A percentile compares a stretch with the other conserved stretches of the same genome.
Evolutionary conservation across 1,284 basidiomycete genomes (phyloP).

Genomic region (Polyporus tsugae): DNA sequence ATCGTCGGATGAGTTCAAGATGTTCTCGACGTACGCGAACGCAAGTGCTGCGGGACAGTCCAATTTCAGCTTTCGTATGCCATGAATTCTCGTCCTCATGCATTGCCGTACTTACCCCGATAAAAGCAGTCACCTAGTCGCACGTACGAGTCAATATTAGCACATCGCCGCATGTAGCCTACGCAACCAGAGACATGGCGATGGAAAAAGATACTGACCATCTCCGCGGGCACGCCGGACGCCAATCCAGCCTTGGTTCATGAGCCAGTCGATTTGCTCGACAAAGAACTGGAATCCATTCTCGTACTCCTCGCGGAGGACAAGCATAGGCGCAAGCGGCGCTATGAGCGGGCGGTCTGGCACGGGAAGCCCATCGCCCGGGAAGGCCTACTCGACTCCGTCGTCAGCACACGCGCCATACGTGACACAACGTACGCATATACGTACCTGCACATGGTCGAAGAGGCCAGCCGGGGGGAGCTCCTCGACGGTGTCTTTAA

Average conservation of each 20-base stretch:
- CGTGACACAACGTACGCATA: background rate
- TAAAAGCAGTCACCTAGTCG: slow-evolving; percentile 66
- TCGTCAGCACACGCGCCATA: background rate
- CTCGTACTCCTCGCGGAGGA: slow-evolving; percentile 72
- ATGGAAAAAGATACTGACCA: slow-evolving; percentile 29
- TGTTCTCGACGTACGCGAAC: slow-evolving; percentile 61
- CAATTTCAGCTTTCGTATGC: background rate
- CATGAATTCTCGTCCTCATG: background rate
- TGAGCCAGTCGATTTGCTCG: slow-evolving; percentile 72
- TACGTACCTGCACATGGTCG: slow-evolving; percentile 32
- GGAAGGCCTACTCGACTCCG: slow-evolving; percentile 19
- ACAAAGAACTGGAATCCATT: slow-evolving; percentile 64
- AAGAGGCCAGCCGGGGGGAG: slow-evolving; percentile 30
- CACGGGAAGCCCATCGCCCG: slow-evolving; percentile 27
- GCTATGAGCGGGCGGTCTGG: slow-evolving; percentile 61
- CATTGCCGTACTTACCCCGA: slow-evolving; percentile 49
- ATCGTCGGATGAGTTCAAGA: slow-evolving; percentile 53
- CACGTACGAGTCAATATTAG: slow-evolving; percentile 6
- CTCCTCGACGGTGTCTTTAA: slow-evolving; percentile 10
- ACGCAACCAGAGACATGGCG: slow-evolving; percentile 1
- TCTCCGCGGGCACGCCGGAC: slow-evolving; percentile 75
- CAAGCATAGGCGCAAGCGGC: slow-evolving; percentile 53
- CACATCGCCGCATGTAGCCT: background rate
- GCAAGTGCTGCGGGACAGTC: slow-evolving; percentile 56
- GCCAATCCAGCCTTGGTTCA: slow-evolving; percentile 61